Evolutionary conservation across 768 basidiomycete species (phyloP), one percentile per base, ranked within the genome.

Genomic region (Collybia mongolica): DNA sequence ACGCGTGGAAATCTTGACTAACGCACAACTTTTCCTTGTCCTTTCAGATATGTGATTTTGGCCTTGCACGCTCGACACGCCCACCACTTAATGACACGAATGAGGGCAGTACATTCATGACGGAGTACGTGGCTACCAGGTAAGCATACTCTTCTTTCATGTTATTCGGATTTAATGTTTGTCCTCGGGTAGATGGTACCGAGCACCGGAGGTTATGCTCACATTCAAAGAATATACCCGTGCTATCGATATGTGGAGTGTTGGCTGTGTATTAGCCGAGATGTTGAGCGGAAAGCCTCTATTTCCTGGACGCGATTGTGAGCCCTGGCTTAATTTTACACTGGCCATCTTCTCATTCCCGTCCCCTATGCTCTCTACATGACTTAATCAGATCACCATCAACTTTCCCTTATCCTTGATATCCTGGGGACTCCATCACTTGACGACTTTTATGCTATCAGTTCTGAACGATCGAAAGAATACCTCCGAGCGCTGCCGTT

Each of bases 161-260:
- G 17, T 36, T 7, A 36, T 35, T 14, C 14, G 17, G 18, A 8
- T 52, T 44, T 44, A 17, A 36, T 36, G 37, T 14, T 36, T n/a
- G 18, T 28, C 11, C 14, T 24, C 8, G 5, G 18, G 36, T 40
- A 86, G 93, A 62, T 98, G 96, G 96, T 98, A 98, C 65, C 84
- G 96, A 24, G 96, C 96, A 0, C 96, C 96, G 0, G 96, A 98
- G 66, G 91, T 98, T 54, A 98, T 98, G 96, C 79, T 98, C 29
- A 96, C 93, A 0, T 98, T 97, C 75, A 93, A 95, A 63, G 87
- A 95, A 72, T 98, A 98, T 65, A 94, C 93, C 5, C 81, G 82
- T 28, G 88, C 88, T 0, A 89, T 92, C 66, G 90, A 92, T 56
- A 80, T 93, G 64, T 93, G 90, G 91, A 84, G 83, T 51, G 89